Evolutionary conservation across 306 rosid species (phyloP), one percentile per base, ranked within the genome.

Genomic region (Vicia sativa): DNA sequence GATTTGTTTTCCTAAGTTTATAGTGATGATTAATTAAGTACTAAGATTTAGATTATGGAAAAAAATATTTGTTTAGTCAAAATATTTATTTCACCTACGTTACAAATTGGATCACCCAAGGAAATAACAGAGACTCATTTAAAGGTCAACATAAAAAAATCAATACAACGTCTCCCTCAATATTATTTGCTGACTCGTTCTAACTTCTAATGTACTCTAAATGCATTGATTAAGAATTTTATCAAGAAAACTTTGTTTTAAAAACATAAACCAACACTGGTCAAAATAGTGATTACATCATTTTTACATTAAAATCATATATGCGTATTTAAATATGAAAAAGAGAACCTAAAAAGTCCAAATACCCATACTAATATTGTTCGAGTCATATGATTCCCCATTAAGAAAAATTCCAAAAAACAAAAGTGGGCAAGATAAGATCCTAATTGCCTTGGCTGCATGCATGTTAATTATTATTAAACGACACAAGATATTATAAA

Each of bases 381-480:
- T 10, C 68, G 34, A 62, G 58, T 35, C 55, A 46, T 55, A 49
- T 52, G 77, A 80, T 69, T 58, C 80, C 80, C 57, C 71, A 83
- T 74, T 68, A 62, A 59, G 83, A 71, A 79, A 68, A 72, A 78
- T 69, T 73, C 75, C 16, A 68, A 9, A 72, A 75, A 75, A 71
- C 77, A 25, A 54, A 25, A 54, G 67, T 61, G 69, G 77, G 53
- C 35, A 44, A 53, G 80, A 70, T 52, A 79, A 83, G 84, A 74
- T 39, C 64, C 70, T 16, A 2, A 21, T 45, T 13, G 31, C 5
- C 38, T 26, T 34, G 64, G 46, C 53, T 19, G 18, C 18, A 26
- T 34, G 88, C 87, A 41, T 39, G 23, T 29, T 29, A 29, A 39
- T 16, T 18, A 18, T 19, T 9, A 65, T 80, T 77, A 10, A 35